Evolutionary conservation across 768 basidiomycete species (phyloP).

Genomic region (Trametes villosa): DNA sequence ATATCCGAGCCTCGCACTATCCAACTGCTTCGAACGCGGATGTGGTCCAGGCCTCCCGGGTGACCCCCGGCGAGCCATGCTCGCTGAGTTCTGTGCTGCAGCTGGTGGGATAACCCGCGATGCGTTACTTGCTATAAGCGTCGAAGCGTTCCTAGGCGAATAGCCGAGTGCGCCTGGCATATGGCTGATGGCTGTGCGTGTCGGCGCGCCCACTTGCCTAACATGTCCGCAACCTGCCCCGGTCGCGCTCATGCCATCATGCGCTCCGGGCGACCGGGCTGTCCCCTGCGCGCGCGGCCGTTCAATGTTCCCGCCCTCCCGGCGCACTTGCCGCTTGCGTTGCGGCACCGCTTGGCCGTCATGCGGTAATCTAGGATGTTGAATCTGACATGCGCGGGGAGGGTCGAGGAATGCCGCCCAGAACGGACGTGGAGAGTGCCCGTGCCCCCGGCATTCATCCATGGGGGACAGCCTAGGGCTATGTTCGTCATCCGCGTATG

Average conservation of each 20-base stretch:
- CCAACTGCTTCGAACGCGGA: no score
- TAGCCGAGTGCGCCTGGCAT: neutral
- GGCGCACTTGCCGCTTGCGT: neutral
- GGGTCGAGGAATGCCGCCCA: neutral
- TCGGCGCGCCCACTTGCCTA: slow-evolving; percentile 5
- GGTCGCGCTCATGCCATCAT: neutral
- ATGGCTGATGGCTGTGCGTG: slow-evolving; percentile 12
- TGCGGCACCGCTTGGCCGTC: slow-evolving; percentile 12
- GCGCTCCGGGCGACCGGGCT: slow-evolving; percentile 9
- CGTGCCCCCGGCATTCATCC: neutral
- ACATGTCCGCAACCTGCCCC: slow-evolving; percentile 1
- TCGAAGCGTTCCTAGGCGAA: neutral
- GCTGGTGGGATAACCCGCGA: neutral
- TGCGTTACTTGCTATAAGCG: neutral
- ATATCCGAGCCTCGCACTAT: no score
- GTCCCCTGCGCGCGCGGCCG: slow-evolving; percentile 5
- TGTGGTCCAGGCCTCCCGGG: no score
- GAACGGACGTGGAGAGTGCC: slow-evolving; percentile 12
- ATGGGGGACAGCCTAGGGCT: slow-evolving; percentile 11
- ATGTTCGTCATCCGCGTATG: slow-evolving; percentile 15
- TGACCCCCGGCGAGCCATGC: no score
- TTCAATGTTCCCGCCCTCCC: slow-evolving; percentile 4
- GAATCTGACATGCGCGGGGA: slow-evolving; percentile 1
- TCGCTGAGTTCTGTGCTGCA: neutral
- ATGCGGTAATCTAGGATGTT: slow-evolving; percentile 13